These are phyloP conservation scores for Micractinium sp. DNA, from an alignment of 139 green algal genomes.

Conservation along the genomic window DNA sequence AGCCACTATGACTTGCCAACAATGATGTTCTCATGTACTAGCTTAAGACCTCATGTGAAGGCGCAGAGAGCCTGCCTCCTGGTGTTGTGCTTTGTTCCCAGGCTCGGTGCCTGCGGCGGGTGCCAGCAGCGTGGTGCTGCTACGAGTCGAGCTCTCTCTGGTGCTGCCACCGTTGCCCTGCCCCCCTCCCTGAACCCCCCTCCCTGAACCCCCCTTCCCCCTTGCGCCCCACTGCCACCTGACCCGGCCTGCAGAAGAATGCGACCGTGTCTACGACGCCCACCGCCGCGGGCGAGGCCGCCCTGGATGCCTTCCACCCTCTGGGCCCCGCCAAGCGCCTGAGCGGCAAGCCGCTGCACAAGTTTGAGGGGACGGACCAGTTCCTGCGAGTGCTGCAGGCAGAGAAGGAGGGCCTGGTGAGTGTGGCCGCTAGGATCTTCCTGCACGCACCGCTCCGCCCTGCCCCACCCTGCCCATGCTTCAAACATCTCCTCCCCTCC, in stretches of 20 bases:
- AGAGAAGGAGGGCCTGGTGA: conserved; percentile 64
- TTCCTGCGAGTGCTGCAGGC: conserved; percentile 66
- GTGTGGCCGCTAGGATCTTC: not conserved
- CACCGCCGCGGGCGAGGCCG: conserved; percentile 62
- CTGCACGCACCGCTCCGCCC: not conserved
- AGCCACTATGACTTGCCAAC: too few relatives aligned
- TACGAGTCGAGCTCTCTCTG: not conserved
- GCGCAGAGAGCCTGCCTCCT: not conserved
- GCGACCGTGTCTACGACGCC: conserved; percentile 64
- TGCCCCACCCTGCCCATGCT: not conserved
- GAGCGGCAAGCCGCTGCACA: conserved; percentile 68
- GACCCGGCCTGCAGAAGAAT: conserved; percentile 25
- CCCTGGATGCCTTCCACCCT: conserved; percentile 78
- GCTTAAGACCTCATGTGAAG: not conserved
- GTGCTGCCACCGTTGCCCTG: not conserved
- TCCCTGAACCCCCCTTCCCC: not conserved
- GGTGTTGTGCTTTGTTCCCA: not conserved
- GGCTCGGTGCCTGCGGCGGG: not conserved
- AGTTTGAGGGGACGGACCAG: conserved; percentile 60
- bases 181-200: not conserved
- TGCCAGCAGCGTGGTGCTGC: not conserved
- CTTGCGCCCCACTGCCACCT: not conserved
- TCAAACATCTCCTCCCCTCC: too few relatives aligned
- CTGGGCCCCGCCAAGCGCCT: conserved; percentile 77
- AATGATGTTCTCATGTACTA: too few relatives aligned